Evolutionary conservation across 1,139 yeast species (phyloP), one percentile per base, ranked within the genome.

Genomic region (Nakaseomyces uthaithaninus): DNA sequence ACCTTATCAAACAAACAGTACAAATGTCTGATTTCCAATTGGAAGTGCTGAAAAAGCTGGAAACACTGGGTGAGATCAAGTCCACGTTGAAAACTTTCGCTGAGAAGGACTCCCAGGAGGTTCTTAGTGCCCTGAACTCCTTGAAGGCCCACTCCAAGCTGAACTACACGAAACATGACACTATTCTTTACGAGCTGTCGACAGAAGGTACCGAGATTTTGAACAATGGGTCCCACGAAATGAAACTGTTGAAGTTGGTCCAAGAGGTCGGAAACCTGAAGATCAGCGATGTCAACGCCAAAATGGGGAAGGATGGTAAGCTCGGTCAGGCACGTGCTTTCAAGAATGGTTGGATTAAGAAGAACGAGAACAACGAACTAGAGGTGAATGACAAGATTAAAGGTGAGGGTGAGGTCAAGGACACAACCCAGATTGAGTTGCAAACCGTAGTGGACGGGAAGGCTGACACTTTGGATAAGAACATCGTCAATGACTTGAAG

Each of bases 251-350:
- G 51, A 86, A 81, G 59, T 87, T 93, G 37, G 69, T 82, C 47
- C 71, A 82, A 30, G 63, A 87, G 44, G 26, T 24, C 14, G 94
- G 82, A 45, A 87, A 93, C 33, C 72, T 91, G 56, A 83, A 84
- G 57, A 80, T 91, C 51, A 59, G 57, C 41, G 96, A 91, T 44
- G 94, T 91, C 44, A 75, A 77, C 39, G 63, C 77, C 44, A 75
- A 80, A 49, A 70, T 89, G 64, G 96, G 97, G 39, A 75, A 77
- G 14, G 37, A 33, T 47, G 97, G 96, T 45, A 80, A 81, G 54
- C 74, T 89, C 48, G 99, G 98, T 45, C 98, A 91, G 67, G 95
- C 94, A 54, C 81, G 89, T 57, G 98, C 97, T n/a, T 91, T 91
- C 74, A 91, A 87, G 66, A 89, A 89, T 63, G 94, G 94, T 38